Evolutionary conservation across 345 rosid species (phyloP).

Genomic region (Eucalyptus curtisii): DNA sequence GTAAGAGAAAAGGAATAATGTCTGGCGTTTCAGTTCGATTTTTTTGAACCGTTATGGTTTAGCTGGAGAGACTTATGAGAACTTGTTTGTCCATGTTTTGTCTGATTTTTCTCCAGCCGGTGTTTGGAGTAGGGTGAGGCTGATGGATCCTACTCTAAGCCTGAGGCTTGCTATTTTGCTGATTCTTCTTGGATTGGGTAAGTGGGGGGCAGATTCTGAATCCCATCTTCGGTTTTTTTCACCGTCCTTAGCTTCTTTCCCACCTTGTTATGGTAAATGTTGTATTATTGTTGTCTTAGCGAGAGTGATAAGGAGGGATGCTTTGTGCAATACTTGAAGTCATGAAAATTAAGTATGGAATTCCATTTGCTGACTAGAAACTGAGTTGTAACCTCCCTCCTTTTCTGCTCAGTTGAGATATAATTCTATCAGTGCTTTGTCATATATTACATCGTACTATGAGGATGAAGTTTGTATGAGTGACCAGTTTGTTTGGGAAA

Average conservation of each 20-base stretch:
- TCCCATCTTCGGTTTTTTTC: background rate
- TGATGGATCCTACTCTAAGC: constrained; percentile 33
- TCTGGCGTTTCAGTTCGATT: background rate
- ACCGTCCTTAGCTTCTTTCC: background rate
- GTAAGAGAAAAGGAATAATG: background rate
- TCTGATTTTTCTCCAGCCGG: constrained; percentile 1
- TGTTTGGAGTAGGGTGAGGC: constrained; percentile 12
- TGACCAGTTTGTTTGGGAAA: background rate
- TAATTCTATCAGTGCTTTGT: background rate
- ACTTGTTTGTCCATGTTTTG: background rate
- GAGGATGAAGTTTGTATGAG: background rate
- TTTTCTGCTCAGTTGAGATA: background rate
- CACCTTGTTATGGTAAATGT: background rate
- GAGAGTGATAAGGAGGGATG: background rate
- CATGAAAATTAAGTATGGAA: background rate
- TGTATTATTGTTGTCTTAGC: background rate
- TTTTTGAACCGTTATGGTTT: background rate
- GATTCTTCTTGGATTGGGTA: background rate
- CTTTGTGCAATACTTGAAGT: background rate
- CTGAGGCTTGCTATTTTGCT: background rate
- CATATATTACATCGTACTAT: background rate
- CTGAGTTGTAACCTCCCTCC: background rate
- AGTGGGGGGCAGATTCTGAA: background rate
- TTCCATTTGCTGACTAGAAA: background rate
- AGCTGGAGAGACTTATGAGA: background rate